Evolutionary conservation across 352 stramenopile species (phyloP), one percentile per base, ranked within the genome.

Genomic region (Pythium insidiosum): DNA sequence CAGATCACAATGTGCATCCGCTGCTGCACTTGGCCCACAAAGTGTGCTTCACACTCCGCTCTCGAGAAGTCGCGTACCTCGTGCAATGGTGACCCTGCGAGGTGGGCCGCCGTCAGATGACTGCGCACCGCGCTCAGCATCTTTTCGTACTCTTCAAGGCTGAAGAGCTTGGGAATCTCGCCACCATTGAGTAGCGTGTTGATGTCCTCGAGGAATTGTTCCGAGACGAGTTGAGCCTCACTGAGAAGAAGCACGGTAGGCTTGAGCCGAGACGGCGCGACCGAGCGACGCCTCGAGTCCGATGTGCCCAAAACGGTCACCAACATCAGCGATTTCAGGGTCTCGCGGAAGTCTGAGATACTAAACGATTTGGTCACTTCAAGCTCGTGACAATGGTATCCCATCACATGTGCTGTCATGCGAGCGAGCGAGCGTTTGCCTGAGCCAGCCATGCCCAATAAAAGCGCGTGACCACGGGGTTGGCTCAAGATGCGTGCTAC

Each of bases 1-100:
- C 84, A 96, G 5, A 97, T 51, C n/a, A 96, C 80, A 21, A 97
- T 65, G 51, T 97, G 89, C 40, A 98, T 70, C 19, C 89, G 76
- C 5, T 68, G 71, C 35, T 88, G 71, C 6, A 88, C 71, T 33
- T 87, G 73, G 23, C 62, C 43, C n/a, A 83, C 49, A 35, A 96
- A 96, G 43, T 88, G 93, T 2, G 55, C 57, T 39, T 94, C 86
- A 24, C 90, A 86, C 34, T 82, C 74, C 30, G 84, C 72, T 5
- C 75, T 66, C 15, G 66, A 72, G 6, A 86, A 22, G 12, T 62
- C 53, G 6, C 35, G 23, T 16, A 19, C 21, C 11, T 41, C 15
- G n/a, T 28, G 12, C 18, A 48, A 9, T 20, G 28, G 9, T 13
- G 9, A 9, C 9, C 9, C 11, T 11, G 39, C n/a, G 13, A 26